Evolutionary conservation across 345 rosid genomes (phyloP).

Genomic region (Raphanus sativus): DNA sequence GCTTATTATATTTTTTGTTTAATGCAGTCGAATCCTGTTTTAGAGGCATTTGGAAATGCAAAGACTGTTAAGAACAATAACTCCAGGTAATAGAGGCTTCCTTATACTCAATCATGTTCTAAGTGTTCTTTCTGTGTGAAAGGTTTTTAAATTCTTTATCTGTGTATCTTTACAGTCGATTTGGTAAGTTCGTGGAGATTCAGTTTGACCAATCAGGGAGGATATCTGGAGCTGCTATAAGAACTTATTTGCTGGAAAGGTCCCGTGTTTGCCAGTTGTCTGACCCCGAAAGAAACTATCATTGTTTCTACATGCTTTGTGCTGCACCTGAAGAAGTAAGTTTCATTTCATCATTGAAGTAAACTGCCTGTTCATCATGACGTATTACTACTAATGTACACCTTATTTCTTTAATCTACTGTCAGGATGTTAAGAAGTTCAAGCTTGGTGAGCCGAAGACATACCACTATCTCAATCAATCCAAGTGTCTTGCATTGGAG

Average conservation of each 20-base stretch:
- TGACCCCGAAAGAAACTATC: conserved; percentile 98
- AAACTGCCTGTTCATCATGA: neutral
- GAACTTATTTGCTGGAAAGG: conserved; percentile 97
- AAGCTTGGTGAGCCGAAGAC: conserved; percentile 80
- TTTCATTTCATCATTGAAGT: conserved; percentile 14
- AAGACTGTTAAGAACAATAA: conserved; percentile 97
- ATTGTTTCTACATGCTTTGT: conserved; percentile 99
- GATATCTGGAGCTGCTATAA: conserved; percentile 97
- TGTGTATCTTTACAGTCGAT: conserved; percentile 61
- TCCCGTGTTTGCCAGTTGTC: conserved; percentile 99
- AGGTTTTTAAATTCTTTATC: conserved; percentile 1
- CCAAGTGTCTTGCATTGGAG: conserved; percentile 87
- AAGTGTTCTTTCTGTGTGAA: neutral
- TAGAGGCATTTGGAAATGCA: conserved; percentile 99
- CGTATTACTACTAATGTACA: conserved; percentile 2
- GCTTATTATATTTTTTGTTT: conserved; percentile 22
- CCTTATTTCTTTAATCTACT: conserved; percentile 10
- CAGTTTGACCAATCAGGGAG: conserved; percentile 85
- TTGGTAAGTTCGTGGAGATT: conserved; percentile 99
- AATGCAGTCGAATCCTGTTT: conserved; percentile 95
- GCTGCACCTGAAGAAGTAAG: conserved; percentile 92
- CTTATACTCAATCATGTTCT: neutral
- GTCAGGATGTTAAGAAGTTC: conserved; percentile 76
- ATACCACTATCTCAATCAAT: conserved; percentile 93
- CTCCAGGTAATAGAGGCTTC: conserved; percentile 64